Evolutionary conservation across 2,329 filamentous ascomycete species (phyloP).

Genomic region (Ascochyta rabiei): DNA sequence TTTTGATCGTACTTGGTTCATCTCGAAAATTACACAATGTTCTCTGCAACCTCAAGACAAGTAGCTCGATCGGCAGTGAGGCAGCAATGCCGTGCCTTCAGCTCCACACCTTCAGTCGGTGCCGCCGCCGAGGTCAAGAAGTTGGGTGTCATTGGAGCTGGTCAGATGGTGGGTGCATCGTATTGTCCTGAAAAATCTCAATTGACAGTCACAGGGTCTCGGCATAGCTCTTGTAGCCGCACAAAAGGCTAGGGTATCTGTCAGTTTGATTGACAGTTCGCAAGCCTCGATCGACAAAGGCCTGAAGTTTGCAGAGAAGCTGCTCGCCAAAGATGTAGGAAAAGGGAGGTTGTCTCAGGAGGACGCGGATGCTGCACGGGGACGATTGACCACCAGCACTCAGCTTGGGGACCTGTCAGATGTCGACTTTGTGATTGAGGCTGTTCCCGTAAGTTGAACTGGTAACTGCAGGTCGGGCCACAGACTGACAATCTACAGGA

Average conservation of each 20-base stretch:
- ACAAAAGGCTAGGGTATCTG: constrained; percentile 79
- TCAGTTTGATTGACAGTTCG: constrained; percentile 83
- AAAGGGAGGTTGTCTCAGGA: constrained; percentile 86
- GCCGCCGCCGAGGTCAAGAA: constrained; percentile 78
- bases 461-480: background rate
- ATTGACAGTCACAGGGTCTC: constrained; percentile 69
- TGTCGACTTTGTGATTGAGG: constrained; percentile 98
- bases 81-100: constrained; percentile 63
- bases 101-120: constrained; percentile 64
- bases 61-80: constrained; percentile 27
- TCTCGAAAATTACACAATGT: constrained; percentile 32
- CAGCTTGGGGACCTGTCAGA: constrained; percentile 76
- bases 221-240: constrained; percentile 96
- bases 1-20: background rate
- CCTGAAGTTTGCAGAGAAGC: constrained; percentile 89
- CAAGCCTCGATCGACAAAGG: constrained; percentile 88
- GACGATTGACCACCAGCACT: constrained; percentile 71
- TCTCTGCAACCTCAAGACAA: constrained; percentile 40
- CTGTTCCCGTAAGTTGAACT: constrained; percentile 66
- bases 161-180: constrained; percentile 78
- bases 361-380: constrained; percentile 75
- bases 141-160: constrained; percentile 89
- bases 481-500: constrained; percentile 55
- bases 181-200: background rate
- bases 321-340: constrained; percentile 88